These are phyloP conservation scores for Asclepias syriaca DNA, from an alignment of 257 asterid species.

Conservation along the genomic window DNA sequence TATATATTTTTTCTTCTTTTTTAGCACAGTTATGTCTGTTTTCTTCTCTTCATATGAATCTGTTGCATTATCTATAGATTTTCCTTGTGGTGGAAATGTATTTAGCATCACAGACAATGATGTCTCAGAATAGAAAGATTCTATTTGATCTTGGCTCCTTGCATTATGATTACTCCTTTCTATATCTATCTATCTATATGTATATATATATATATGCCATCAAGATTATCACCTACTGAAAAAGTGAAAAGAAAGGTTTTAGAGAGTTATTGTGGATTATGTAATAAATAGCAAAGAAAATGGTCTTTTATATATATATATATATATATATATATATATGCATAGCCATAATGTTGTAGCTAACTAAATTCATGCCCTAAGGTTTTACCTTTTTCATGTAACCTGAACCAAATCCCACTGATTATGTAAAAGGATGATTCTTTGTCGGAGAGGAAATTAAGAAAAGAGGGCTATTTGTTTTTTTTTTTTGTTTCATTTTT, in stretches of 20 bases:
- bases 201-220: no score
- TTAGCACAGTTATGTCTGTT: neutral
- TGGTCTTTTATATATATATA: neutral
- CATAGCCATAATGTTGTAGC: no score
- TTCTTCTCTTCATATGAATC: neutral
- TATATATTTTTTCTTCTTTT: neutral
- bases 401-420: neutral
- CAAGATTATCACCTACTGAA: neutral
- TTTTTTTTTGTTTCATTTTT: no score
- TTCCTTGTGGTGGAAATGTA: neutral
- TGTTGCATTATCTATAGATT: conserved; percentile 9
- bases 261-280: neutral
- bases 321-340: no score
- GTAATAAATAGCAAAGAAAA: neutral
- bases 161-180: neutral
- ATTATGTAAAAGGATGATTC: neutral
- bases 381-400: neutral
- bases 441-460: neutral
- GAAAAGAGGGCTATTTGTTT: neutral
- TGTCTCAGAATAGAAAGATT: neutral
- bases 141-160: neutral
- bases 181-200: neutral
- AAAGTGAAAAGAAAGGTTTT: neutral
- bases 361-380: neutral
- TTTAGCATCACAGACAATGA: neutral